Percentiles rank a stretch among this genome's conserved stretches.
Evolutionary conservation across 176 grass and related monocot genomes (phyloP).

Genomic region (Oropetium thomaeum): DNA sequence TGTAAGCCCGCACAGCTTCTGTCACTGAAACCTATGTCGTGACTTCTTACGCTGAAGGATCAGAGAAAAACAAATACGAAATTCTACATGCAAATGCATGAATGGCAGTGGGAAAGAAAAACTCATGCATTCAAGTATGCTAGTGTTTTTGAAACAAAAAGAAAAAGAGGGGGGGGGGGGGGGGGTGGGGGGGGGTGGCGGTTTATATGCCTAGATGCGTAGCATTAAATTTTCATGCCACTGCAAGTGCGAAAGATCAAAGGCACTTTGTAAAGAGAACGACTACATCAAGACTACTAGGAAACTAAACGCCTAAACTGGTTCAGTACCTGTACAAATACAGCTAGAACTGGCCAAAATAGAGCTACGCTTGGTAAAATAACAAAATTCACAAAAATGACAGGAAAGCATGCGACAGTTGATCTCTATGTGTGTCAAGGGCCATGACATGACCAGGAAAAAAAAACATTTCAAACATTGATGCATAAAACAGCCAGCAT

Average conservation of each 20-base stretch:
- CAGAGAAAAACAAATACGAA: conserved; percentile 20
- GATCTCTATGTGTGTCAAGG: background rate
- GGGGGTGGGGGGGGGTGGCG: too few relatives aligned
- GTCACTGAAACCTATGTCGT: background rate
- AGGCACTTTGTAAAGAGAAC: background rate
- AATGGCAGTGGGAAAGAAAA: background rate
- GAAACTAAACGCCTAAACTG: background rate
- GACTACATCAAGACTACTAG: background rate
- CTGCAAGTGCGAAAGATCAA: background rate
- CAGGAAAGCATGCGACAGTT: background rate
- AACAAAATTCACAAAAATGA: background rate
- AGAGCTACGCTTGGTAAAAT: background rate
- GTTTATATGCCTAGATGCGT: background rate
- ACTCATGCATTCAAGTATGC: background rate
- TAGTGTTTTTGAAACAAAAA: background rate
- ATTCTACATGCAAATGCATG: background rate
- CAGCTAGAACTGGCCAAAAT: background rate
- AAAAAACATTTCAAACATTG: background rate
- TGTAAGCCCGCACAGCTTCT: background rate
- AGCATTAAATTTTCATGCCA: background rate
- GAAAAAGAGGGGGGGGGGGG: too few relatives aligned
- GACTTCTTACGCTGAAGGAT: conserved; percentile 7
- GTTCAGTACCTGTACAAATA: background rate
- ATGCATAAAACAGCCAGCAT: conserved; percentile 1
- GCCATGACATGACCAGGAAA: background rate